Evolutionary conservation across 2,329 filamentous ascomycete genomes (phyloP).

Genomic region (Fusarium sacchari): DNA sequence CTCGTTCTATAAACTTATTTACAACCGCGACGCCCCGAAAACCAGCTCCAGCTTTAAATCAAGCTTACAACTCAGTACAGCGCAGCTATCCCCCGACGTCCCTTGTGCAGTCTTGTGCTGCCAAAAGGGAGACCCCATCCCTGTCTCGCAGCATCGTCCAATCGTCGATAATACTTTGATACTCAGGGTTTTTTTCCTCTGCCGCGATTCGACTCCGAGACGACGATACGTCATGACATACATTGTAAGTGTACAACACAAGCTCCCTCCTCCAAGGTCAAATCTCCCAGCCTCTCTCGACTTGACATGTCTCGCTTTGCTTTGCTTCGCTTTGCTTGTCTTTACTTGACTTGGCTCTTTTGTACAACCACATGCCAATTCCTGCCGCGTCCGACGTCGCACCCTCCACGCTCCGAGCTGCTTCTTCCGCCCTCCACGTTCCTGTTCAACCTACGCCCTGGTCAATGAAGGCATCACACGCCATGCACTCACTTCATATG

Average conservation of each 20-base stretch:
- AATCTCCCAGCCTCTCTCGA: slow-evolving; percentile 21
- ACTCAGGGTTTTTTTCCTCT: slow-evolving; percentile 3
- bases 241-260: slow-evolving; percentile 50
- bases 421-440: slow-evolving; percentile 33
- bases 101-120: slow-evolving; percentile 21
- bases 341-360: slow-evolving; percentile 12
- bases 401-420: slow-evolving; percentile 28
- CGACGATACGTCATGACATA: slow-evolving; percentile 53
- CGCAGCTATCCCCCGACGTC: neutral
- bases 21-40: slow-evolving; percentile 11
- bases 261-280: slow-evolving; percentile 22
- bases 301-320: neutral
- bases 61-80: slow-evolving; percentile 8
- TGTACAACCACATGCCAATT: slow-evolving; percentile 35
- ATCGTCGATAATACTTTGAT: slow-evolving; percentile 30
- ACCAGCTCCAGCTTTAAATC: slow-evolving; percentile 23
- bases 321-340: neutral
- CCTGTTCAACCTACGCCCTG: slow-evolving; percentile 32
- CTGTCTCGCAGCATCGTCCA: slow-evolving; percentile 27
- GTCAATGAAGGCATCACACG: slow-evolving; percentile 33
- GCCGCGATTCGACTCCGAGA: slow-evolving; percentile 32
- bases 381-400: slow-evolving; percentile 40
- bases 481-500: slow-evolving; percentile 36
- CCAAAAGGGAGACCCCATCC: slow-evolving; percentile 25
- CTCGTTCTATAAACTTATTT: neutral